Base-by-base conservation (phyloP, 495 filamentous ascomycete species). In the Aspergillus ostianus region DNA sequence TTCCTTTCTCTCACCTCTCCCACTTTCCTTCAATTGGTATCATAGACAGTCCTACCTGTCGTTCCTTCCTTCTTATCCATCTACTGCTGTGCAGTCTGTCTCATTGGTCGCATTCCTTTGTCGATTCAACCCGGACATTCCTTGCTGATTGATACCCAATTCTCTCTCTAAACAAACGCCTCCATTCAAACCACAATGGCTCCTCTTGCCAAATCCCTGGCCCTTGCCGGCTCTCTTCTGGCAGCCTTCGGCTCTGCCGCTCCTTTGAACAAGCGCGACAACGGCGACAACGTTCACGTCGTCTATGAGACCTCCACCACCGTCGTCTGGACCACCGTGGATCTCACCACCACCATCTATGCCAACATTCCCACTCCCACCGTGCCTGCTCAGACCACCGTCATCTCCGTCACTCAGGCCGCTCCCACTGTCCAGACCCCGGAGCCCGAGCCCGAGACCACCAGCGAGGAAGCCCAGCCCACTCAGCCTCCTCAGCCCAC, bases 301-400 rank as follows among this genome's bases (percentile, higher is more conserved):
- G 75, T 73, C 59, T 66, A 56, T 52, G 55, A 67, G 60, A 71
- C 69, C 44, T 51, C 59, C 48, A 73, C 70, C 53, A 55, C 57
- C 20, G 56, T 66, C 50, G 62, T 65, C 53, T 75, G 72, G 70
- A 75, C 71, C 56, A 79, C 76, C 45, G 61, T 79, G 55, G 75
- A 77, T 57, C 61, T 77, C 55, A 79, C 76, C 66, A 75, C 71
- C 64, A 79, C 77, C 60, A 13, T 79, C 69, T 70, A 67, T 60
- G 62, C 63, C 41, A 47, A 56, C 49, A 61, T 69, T 62, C 49
- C 67, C 18, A 55, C 62, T 27, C 53, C 63, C 26, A 56, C 46
- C 12, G 23, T n/a, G n/a, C 3, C 56, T 44, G 46, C 52, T 20
- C 47, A 49, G 17, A 63, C 68, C 19, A 52, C 58, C 48, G 45